Evolutionary conservation across 1,284 basidiomycete genomes (phyloP).

Genomic region (Caloboletus inedulis): DNA sequence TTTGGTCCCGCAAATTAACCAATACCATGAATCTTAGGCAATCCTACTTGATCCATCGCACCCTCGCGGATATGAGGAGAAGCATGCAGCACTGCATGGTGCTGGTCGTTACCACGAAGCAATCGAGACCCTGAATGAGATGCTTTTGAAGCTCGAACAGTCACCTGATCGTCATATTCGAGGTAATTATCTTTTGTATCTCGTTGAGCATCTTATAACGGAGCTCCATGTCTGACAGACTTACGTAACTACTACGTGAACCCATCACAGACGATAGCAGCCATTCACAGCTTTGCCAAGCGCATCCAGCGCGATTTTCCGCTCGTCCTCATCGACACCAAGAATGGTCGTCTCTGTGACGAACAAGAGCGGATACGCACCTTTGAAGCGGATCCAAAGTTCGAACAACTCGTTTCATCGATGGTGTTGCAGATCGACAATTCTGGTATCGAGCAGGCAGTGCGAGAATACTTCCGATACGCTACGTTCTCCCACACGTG

Average conservation of each 20-base stretch:
- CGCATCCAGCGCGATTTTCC: constrained; percentile 13
- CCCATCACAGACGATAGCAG: constrained; percentile 9
- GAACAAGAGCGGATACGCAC: constrained; percentile 4
- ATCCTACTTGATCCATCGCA: constrained; percentile 11
- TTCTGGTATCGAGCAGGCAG: constrained; percentile 1
- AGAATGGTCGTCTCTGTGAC: constrained; percentile 17
- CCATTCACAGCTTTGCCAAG: constrained; percentile 2
- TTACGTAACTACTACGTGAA: constrained; percentile 4
- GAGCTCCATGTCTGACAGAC: background rate
- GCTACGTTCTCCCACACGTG: constrained; percentile 27
- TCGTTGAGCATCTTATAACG: background rate
- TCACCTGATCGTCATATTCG: constrained; percentile 2
- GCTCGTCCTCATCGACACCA: constrained; percentile 14
- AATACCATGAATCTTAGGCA: constrained; percentile 2
- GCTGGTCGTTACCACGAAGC: constrained; percentile 17
- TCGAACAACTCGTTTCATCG: constrained; percentile 18
- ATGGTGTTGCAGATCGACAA: constrained; percentile 6
- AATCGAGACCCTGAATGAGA: constrained; percentile 6
- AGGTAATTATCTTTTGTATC: constrained; percentile 7
- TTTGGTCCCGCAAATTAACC: background rate
- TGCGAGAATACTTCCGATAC: constrained; percentile 18
- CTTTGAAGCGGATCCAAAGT: constrained; percentile 15
- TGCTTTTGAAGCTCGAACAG: constrained; percentile 6
- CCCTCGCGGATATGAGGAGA: constrained; percentile 8
- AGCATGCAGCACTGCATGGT: constrained; percentile 15